These are phyloP conservation scores for Simplicillium aogashimaense DNA, from an alignment of 2,329 filamentous ascomycete genomes.

Conservation along the genomic window DNA sequence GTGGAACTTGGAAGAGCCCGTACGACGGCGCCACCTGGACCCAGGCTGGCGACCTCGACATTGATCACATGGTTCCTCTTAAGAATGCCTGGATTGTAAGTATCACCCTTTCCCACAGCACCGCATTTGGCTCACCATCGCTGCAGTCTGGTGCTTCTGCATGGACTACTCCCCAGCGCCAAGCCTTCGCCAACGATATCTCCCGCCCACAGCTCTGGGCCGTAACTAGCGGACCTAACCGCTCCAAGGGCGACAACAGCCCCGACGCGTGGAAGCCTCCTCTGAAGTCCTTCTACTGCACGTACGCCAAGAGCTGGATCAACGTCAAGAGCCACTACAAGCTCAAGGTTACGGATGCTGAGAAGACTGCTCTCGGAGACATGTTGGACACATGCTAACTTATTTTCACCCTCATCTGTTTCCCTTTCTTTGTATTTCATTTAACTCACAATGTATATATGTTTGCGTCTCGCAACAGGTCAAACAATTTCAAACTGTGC, in stretches of 20 bases:
- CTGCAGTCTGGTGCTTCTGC: slow-evolving; percentile 56
- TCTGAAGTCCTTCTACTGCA: slow-evolving; percentile 61
- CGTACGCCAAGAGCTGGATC: slow-evolving; percentile 68
- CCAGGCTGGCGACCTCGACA: slow-evolving; percentile 60
- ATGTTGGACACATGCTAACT: slow-evolving; percentile 53
- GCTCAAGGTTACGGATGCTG: slow-evolving; percentile 58
- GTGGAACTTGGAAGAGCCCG: slow-evolving; percentile 60
- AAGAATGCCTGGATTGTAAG: slow-evolving; percentile 68
- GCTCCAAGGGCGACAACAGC: slow-evolving; percentile 60
- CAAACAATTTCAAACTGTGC: too few species aligned
- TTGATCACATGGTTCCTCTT: slow-evolving; percentile 75
- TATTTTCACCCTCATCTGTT: slow-evolving; percentile 15
- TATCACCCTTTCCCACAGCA: slow-evolving; percentile 3
- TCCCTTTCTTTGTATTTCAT: background rate
- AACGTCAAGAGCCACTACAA: slow-evolving; percentile 66
- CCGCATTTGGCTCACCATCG: background rate
- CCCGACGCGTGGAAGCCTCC: slow-evolving; percentile 72
- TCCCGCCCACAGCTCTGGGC: slow-evolving; percentile 67
- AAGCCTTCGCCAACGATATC: slow-evolving; percentile 69
- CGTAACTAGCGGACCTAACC: slow-evolving; percentile 69
- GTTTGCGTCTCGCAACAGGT: too few species aligned
- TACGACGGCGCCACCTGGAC: slow-evolving; percentile 69
- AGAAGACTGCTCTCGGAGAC: slow-evolving; percentile 56
- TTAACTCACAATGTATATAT: background rate
- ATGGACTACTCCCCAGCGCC: slow-evolving; percentile 61